Evolutionary conservation across 1,139 yeast genomes (phyloP).

Genomic region (Debaryomyces subglobosus): DNA sequence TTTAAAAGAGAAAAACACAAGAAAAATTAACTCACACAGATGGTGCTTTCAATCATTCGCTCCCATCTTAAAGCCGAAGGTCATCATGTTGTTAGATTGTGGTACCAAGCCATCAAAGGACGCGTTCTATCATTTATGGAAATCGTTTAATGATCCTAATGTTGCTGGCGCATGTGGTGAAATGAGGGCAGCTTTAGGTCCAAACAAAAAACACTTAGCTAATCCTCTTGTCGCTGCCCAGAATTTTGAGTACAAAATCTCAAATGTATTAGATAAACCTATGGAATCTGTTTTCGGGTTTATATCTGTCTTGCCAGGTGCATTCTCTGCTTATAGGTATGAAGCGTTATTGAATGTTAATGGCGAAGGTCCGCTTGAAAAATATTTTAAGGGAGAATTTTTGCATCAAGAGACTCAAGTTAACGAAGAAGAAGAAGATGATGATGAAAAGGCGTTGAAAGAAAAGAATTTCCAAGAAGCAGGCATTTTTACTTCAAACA

Average conservation of each 20-base stretch:
- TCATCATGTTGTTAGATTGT: slow-evolving; percentile 74
- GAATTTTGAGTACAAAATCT: slow-evolving; percentile 81
- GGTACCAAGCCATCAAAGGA: slow-evolving; percentile 78
- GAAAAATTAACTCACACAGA: slow-evolving; percentile 80
- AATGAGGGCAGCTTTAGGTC: slow-evolving; percentile 70
- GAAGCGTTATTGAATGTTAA: slow-evolving; percentile 66
- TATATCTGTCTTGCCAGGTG: slow-evolving; percentile 83
- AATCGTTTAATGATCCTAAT: slow-evolving; percentile 66
- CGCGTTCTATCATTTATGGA: slow-evolving; percentile 79
- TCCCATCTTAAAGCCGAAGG: slow-evolving; percentile 68
- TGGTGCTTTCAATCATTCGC: slow-evolving; percentile 87
- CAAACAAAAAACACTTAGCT: slow-evolving; percentile 51
- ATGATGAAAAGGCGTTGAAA: slow-evolving; percentile 46
- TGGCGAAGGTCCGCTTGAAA: slow-evolving; percentile 73
- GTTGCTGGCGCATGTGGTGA: slow-evolving; percentile 94
- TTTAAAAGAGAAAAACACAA: slow-evolving; percentile 71
- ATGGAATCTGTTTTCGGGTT: slow-evolving; percentile 84
- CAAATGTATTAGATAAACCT: slow-evolving; percentile 82
- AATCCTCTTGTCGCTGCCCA: slow-evolving; percentile 86
- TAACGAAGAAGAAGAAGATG: slow-evolving; percentile 41
- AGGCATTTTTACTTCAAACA: slow-evolving; percentile 78
- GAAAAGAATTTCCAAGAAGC: slow-evolving; percentile 49
- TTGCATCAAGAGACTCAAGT: slow-evolving; percentile 53
- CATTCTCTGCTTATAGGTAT: slow-evolving; percentile 82
- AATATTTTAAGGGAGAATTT: slow-evolving; percentile 79